Percentiles rank a stretch among this genome's conserved stretches.
Conservation (phyloP, 768 basidiomycete species). For the Mycena venus region DNA sequence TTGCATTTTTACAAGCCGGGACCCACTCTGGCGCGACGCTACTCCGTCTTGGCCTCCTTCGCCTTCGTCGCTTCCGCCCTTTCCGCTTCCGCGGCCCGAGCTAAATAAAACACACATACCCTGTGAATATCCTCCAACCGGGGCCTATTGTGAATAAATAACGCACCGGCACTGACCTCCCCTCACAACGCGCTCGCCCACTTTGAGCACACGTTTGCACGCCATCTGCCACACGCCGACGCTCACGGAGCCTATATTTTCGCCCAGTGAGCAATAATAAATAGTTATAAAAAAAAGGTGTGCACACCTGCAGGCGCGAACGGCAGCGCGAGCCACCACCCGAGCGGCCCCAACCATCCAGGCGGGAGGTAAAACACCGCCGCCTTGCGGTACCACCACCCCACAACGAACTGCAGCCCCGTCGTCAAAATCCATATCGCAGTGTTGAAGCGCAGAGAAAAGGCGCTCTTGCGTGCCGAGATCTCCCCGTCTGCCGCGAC, state of each 20-base stretch:
- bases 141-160: background rate
- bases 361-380: conserved; percentile 94
- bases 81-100: conserved; percentile 33
- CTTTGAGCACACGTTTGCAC: conserved; percentile 85
- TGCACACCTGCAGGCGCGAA: conserved; percentile 87
- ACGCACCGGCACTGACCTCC: conserved; percentile 55
- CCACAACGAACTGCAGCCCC: conserved; percentile 85
- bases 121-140: conserved; percentile 22
- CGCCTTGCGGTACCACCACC: conserved; percentile 92
- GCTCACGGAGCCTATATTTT: conserved; percentile 88
- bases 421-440: conserved; percentile 89
- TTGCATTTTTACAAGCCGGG: background rate
- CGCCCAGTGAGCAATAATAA: no score
- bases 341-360: conserved; percentile 91
- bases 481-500: conserved; percentile 73
- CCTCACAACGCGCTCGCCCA: conserved; percentile 82
- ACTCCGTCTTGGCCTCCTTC: conserved; percentile 12
- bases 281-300: no score
- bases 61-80: background rate
- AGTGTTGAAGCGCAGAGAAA: conserved; percentile 79
- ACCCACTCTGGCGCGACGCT: background rate
- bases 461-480: conserved; percentile 68
- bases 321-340: conserved; percentile 91
- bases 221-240: conserved; percentile 97
- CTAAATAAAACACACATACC: conserved; percentile 30